These are phyloP conservation scores for Trichophyton schoenleinii DNA, from an alignment of 2,329 filamentous ascomycete species.

Conservation along the genomic window DNA sequence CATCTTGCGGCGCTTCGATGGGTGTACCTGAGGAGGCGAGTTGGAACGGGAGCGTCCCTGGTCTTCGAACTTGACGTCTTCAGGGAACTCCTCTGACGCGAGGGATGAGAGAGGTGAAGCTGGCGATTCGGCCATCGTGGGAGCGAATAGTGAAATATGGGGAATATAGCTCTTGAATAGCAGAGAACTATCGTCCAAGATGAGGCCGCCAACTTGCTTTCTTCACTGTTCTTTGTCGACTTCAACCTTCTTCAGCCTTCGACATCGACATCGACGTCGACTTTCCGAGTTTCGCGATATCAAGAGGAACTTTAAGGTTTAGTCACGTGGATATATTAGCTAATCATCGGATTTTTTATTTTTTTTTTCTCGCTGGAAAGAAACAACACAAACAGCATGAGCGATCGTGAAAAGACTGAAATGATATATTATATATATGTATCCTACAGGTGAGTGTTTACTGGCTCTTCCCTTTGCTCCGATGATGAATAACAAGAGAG, in stretches of 20 bases:
- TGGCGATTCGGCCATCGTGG: slow-evolving; percentile 42
- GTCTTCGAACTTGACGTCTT: slow-evolving; percentile 43
- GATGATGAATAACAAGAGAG: slow-evolving; percentile 31
- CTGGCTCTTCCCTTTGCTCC: not conserved
- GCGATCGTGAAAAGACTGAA: not conserved
- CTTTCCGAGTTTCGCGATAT: not conserved
- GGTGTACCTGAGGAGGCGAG: slow-evolving; percentile 28
- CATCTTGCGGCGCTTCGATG: slow-evolving; percentile 38
- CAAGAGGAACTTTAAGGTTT: not conserved
- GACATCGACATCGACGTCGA: not conserved
- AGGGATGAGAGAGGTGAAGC: slow-evolving; percentile 53
- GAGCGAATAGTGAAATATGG: not conserved
- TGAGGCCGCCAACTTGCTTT: not conserved
- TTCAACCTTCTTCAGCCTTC: not conserved
- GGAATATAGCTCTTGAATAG: not conserved
- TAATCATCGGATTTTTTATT: not conserved
- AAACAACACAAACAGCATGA: not conserved
- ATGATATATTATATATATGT: not conserved
- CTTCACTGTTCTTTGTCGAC: not conserved
- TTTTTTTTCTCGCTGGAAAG: not conserved
- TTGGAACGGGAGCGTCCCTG: slow-evolving; percentile 34
- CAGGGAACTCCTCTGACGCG: slow-evolving; percentile 50
- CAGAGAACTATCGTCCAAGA: not conserved
- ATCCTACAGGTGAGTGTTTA: not conserved
- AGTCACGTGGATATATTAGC: not conserved